Base-by-base conservation (phyloP, 192 early-diverging fungal genomes). In the Umbelopsis isabellina region DNA sequence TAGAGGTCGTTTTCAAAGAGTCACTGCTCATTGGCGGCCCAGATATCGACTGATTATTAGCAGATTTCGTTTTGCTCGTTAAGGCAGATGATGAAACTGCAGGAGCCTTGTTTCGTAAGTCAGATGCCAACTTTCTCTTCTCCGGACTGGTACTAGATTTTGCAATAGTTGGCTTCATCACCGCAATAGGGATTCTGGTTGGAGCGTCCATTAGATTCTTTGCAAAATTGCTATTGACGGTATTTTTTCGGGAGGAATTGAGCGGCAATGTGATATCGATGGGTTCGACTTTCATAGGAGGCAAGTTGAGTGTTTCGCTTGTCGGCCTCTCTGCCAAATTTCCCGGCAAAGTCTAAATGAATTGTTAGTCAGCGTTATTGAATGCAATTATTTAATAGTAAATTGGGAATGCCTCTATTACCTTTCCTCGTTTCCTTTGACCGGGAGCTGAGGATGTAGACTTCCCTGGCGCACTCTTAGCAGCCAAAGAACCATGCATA, bases 281-380 rank as follows among this genome's bases (percentile, higher is more conserved):
- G 2, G 76, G 76, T 9, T 78, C 71, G 4, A 78, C 49, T n/a
- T 78, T 78, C 76, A 78, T 78, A 0, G 76, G 76, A 27, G 76
- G 76, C 20, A 78, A 45, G 15, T 47, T 5, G 23, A 76, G 46
- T 2, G 75, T 23, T 67, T 78, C 58, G 8, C 66, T 44, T 12
- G 27, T 65, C 8, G 76, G 76, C 2, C 68, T 71, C 30, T 78
- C 69, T 7, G 72, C 76, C 2, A 78, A 47, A 67, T 47, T 78
- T 8, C 76, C 76, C 0, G 76, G 76, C 10, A 78, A 46, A 9
- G 76, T 78, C 72, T 75, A 30, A 46, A n/a, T 33, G 49, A 16
- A 65, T n/a, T 12, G 22, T 20, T n/a, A 18, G 23, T n/a, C 23
- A 25, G 23, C 46, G 45, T 49, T 41, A 25, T 25, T 27, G 10